These are phyloP conservation scores for Diatrype stigma DNA, from an alignment of 2,329 filamentous ascomycete genomes.

Conservation along the genomic window DNA sequence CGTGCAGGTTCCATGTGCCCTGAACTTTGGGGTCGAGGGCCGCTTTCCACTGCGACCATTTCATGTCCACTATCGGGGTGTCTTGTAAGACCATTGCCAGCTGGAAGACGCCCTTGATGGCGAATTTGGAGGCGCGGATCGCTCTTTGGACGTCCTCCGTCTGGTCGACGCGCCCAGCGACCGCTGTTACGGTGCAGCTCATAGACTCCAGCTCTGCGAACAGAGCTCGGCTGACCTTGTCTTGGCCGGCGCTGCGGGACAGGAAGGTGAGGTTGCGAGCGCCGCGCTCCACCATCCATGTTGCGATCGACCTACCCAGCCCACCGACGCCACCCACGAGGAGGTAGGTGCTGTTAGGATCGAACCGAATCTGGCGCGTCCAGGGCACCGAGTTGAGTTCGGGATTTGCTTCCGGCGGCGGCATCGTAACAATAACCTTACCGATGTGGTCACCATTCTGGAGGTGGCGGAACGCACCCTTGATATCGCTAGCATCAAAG, in stretches of 20 bases:
- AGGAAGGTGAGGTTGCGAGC: constrained; percentile 35
- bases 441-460: constrained; percentile 38
- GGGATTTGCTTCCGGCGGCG: constrained; percentile 6
- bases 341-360: constrained; percentile 21
- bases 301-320: constrained; percentile 22
- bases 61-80: constrained; percentile 21
- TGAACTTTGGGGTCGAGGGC: constrained; percentile 40
- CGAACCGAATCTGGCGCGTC: constrained; percentile 8
- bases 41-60: constrained; percentile 24
- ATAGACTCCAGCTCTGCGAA: constrained; percentile 16
- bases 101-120: constrained; percentile 20
- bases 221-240: constrained; percentile 9
- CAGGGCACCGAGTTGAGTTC: constrained; percentile 5
- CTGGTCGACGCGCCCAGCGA: constrained; percentile 14
- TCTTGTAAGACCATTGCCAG: constrained; percentile 20
- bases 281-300: constrained; percentile 31
- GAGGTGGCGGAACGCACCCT: constrained; percentile 33
- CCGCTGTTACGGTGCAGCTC: constrained; percentile 13
- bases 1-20: constrained; percentile 35
- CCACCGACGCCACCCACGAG: constrained; percentile 29
- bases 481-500: constrained; percentile 21
- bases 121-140: constrained; percentile 7
- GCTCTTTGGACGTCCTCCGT: constrained; percentile 10
- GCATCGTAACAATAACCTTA: constrained; percentile 33
- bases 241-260: constrained; percentile 26